A percentile compares a stretch with the other conserved stretches of the same genome.
These are phyloP conservation scores for Fusarium annulatum DNA, from an alignment of 2,329 filamentous ascomycete genomes.

Conservation along the genomic window DNA sequence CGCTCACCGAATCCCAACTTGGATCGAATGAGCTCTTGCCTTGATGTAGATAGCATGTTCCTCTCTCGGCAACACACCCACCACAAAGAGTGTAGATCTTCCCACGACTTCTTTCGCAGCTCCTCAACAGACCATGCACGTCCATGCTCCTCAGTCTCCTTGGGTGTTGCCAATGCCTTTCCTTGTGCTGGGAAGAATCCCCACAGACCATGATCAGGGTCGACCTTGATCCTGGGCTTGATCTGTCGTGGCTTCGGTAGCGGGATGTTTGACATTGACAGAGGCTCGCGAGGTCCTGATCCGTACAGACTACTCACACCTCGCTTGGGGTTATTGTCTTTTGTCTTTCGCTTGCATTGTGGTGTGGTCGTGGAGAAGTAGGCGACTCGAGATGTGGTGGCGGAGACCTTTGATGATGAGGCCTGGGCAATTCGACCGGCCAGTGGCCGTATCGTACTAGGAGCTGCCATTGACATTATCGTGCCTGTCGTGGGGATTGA, in stretches of 20 bases:
- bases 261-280: slow-evolving; percentile 77
- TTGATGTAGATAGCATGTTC: slow-evolving; percentile 86
- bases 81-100: slow-evolving; percentile 92
- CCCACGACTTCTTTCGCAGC: slow-evolving; percentile 89
- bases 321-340: slow-evolving; percentile 82
- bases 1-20: slow-evolving; percentile 78
- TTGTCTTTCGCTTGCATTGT: slow-evolving; percentile 61
- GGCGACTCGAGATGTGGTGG: slow-evolving; percentile 32
- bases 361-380: slow-evolving; percentile 66
- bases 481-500: slow-evolving; percentile 30
- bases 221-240: slow-evolving; percentile 67
- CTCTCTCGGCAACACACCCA: slow-evolving; percentile 93
- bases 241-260: slow-evolving; percentile 77
- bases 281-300: slow-evolving; percentile 78
- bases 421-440: slow-evolving; percentile 39
- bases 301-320: slow-evolving; percentile 85
- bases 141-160: slow-evolving; percentile 78
- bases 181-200: slow-evolving; percentile 84
- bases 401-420: slow-evolving; percentile 23
- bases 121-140: slow-evolving; percentile 88
- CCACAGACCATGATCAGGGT: slow-evolving; percentile 88
- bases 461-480: slow-evolving; percentile 45
- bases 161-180: slow-evolving; percentile 76
- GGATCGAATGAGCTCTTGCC: slow-evolving; percentile 73
- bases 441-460: slow-evolving; percentile 45